A percentile compares a stretch with the other conserved stretches of the same genome.
These are phyloP conservation scores for Cylindrodendrum hubeiense DNA, from an alignment of 2,329 filamentous ascomycete genomes.

Conservation along the genomic window DNA sequence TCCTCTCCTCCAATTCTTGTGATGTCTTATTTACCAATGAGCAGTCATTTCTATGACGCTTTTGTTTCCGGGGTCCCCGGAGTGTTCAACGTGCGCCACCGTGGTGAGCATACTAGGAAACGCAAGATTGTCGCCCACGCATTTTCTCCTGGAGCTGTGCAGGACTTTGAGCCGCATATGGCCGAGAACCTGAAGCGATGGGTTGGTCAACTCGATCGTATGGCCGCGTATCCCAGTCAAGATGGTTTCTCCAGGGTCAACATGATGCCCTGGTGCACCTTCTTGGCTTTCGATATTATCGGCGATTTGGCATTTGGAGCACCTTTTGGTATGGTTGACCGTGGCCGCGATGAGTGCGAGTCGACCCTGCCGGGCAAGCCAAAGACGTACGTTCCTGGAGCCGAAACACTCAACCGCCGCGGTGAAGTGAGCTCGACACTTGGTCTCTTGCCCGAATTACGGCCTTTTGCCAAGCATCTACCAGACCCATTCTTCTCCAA, in stretches of 20 bases:
- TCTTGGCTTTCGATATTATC: constrained; percentile 31
- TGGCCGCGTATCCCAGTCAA: not conserved
- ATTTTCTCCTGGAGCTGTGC: constrained; percentile 18
- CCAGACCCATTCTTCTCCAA: constrained; percentile 31
- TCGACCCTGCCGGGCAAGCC: constrained; percentile 16
- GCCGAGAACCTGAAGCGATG: constrained; percentile 18
- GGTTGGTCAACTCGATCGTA: constrained; percentile 22
- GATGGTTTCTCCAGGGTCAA: constrained; percentile 22
- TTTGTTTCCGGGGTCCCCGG: constrained; percentile 26
- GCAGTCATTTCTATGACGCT: constrained; percentile 24
- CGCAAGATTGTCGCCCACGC: constrained; percentile 27
- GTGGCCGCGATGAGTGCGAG: constrained; percentile 28
- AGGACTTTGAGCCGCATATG: constrained; percentile 27
- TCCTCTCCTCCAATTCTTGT: not conserved
- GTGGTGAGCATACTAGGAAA: constrained; percentile 21
- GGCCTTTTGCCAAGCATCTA: constrained; percentile 23
- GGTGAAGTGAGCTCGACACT: constrained; percentile 32
- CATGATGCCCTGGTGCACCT: constrained; percentile 33
- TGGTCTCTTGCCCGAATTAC: constrained; percentile 19
- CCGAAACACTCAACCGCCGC: constrained; percentile 27
- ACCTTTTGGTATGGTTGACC: constrained; percentile 29
- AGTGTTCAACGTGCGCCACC: constrained; percentile 26
- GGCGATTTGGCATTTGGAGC: constrained; percentile 31
- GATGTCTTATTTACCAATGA: not conserved
- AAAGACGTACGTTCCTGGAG: constrained; percentile 21